These are phyloP conservation scores for Cercospora sojina DNA, from an alignment of 2,329 filamentous ascomycete species.

Conservation along the genomic window DNA sequence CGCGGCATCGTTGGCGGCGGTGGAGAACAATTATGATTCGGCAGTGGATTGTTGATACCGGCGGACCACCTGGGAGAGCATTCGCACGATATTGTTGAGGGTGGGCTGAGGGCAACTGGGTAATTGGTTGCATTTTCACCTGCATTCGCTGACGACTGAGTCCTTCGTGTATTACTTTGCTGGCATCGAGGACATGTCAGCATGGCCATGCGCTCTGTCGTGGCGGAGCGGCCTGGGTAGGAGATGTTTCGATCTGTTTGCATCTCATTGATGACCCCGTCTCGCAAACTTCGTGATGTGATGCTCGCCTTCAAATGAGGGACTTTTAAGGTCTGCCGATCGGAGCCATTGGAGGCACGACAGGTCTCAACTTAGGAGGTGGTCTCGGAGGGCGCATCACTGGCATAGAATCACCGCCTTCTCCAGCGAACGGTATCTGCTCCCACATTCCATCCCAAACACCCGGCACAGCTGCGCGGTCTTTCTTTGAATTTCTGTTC, in stretches of 20 bases:
- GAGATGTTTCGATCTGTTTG: background rate
- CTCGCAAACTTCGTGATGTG: background rate
- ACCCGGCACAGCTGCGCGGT: constrained; percentile 29
- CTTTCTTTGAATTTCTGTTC: constrained; percentile 20
- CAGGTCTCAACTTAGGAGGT: background rate
- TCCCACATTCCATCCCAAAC: constrained; percentile 36
- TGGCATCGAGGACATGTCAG: background rate
- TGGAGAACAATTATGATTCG: background rate
- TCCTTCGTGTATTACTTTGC: background rate
- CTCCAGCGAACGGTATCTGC: constrained; percentile 28
- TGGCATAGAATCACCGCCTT: background rate
- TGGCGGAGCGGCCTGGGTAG: background rate
- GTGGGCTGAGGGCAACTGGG: background rate
- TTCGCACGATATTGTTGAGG: background rate
- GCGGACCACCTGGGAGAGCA: background rate
- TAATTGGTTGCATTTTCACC: background rate
- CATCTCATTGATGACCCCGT: background rate
- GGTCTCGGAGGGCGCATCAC: background rate
- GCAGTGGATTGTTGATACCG: background rate
- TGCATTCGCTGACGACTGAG: background rate
- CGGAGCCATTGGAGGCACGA: background rate
- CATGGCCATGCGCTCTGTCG: background rate
- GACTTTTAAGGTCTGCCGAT: background rate
- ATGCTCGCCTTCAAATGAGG: background rate
- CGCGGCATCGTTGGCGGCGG: background rate